A percentile compares a stretch with the other conserved stretches of the same genome.
These are phyloP conservation scores for Xylariaceae sp. DNA, from an alignment of 2,329 filamentous ascomycete genomes.

Conservation along the genomic window DNA sequence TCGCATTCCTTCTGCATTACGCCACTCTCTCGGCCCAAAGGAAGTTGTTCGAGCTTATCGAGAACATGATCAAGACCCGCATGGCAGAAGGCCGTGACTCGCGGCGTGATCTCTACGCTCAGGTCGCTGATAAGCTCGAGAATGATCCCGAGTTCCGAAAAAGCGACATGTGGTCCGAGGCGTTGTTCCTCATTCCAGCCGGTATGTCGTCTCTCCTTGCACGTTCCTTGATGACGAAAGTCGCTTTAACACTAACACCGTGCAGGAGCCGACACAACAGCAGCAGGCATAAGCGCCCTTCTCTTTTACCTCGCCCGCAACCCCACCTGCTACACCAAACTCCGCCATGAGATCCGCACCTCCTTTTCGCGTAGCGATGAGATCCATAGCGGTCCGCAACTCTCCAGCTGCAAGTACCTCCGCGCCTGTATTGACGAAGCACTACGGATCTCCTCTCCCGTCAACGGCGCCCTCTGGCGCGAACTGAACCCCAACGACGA, in stretches of 20 bases:
- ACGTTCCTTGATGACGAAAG: not conserved
- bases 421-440: conserved; percentile 24
- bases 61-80: conserved; percentile 21
- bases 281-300: conserved; percentile 16
- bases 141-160: conserved; percentile 3
- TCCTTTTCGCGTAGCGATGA: conserved; percentile 11
- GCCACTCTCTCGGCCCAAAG: not conserved
- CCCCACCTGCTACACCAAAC: conserved; percentile 12
- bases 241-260: not conserved
- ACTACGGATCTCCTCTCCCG: conserved; percentile 17
- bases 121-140: conserved; percentile 16
- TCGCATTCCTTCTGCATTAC: not conserved
- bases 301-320: conserved; percentile 22
- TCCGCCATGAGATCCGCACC: conserved; percentile 16
- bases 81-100: conserved; percentile 13
- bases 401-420: conserved; percentile 22
- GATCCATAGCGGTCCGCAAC: conserved; percentile 13
- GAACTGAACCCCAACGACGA: conserved; percentile 15
- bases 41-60: conserved; percentile 12
- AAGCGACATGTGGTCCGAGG: conserved; percentile 22
- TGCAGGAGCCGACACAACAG: conserved; percentile 8
- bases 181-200: conserved; percentile 21
- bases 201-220: conserved; percentile 4
- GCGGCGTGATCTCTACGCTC: conserved; percentile 20
- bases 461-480: conserved; percentile 19